phyloP scores from a whole-genome alignment of 495 filamentous ascomycete species.

The Podospora australis region DNA sequence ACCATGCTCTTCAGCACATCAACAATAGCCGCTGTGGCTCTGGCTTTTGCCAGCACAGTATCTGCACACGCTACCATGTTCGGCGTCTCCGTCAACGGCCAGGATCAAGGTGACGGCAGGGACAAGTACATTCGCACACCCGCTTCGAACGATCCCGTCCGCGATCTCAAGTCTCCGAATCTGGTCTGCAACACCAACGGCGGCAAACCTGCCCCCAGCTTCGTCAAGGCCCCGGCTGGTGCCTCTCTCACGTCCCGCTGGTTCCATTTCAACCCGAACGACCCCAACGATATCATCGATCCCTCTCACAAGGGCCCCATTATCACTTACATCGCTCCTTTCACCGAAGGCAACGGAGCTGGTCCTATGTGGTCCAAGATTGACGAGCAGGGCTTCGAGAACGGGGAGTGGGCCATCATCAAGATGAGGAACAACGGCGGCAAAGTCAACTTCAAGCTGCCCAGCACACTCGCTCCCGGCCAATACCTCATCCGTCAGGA shows the following conservation, averaged over 20 bases:
- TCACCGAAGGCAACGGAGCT: slow-evolving; percentile 25
- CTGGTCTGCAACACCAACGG: slow-evolving; percentile 42
- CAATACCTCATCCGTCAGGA: slow-evolving; percentile 38
- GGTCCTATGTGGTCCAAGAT: slow-evolving; percentile 45
- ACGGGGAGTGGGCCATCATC: slow-evolving; percentile 33
- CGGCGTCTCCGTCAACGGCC: slow-evolving; percentile 35
- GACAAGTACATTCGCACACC: slow-evolving; percentile 35
- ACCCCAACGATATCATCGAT: slow-evolving; percentile 38
- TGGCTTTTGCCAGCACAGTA: slow-evolving; percentile 26
- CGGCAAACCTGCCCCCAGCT: slow-evolving; percentile 22
- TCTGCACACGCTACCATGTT: slow-evolving; percentile 37
- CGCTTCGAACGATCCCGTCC: slow-evolving; percentile 21
- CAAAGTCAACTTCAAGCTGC: slow-evolving; percentile 38
- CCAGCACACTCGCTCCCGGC: slow-evolving; percentile 25
- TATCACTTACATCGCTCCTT: slow-evolving; percentile 40
- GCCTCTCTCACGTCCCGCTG: slow-evolving; percentile 37
- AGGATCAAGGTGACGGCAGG: slow-evolving; percentile 35
- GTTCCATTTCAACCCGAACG: slow-evolving; percentile 36
- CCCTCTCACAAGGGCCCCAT: slow-evolving; percentile 42
- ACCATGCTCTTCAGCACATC: slow-evolving; percentile 5
- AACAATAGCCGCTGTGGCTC: neutral
- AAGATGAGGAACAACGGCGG: slow-evolving; percentile 37
- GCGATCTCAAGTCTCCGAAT: slow-evolving; percentile 26
- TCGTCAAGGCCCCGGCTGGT: slow-evolving; percentile 32
- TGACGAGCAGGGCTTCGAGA: slow-evolving; percentile 34